phyloP scores from a whole-genome alignment of 73 alveolate genomes.

The Durusdinium trenchii region DNA sequence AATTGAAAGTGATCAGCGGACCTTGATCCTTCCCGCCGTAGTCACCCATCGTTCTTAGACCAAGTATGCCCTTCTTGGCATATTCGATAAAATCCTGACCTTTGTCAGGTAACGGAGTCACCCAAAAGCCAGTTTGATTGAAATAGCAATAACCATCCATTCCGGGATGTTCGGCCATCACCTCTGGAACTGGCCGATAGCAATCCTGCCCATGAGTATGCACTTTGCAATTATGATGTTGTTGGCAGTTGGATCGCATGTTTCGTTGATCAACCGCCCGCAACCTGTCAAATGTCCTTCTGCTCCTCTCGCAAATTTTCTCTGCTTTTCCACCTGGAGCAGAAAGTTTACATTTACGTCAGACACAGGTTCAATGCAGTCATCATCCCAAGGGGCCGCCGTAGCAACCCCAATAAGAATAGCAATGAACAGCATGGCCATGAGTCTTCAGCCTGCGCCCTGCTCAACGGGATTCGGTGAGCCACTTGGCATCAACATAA shows the following conservation, averaged over 20 bases:
- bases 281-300: slow-evolving; percentile 9
- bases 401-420: too few relatives aligned
- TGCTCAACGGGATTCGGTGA: too few relatives aligned
- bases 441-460: too few relatives aligned
- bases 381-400: too few relatives aligned
- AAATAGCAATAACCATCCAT: slow-evolving; percentile 63
- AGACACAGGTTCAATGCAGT: too few relatives aligned
- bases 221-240: not conserved
- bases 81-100: not conserved
- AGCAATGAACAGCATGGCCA: too few relatives aligned
- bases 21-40: not conserved
- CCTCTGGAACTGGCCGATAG: slow-evolving; percentile 49
- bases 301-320: too few relatives aligned
- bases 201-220: slow-evolving; percentile 67
- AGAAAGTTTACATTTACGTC: too few relatives aligned
- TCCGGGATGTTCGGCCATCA: slow-evolving; percentile 73
- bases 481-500: too few relatives aligned
- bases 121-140: slow-evolving; percentile 55
- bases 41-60: not conserved
- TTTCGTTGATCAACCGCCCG: not conserved
- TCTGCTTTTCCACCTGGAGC: too few relatives aligned
- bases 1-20: not conserved
- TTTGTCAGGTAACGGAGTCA: not conserved
- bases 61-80: slow-evolving; percentile 21
- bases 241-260: slow-evolving; percentile 47